These are phyloP conservation scores for Phytopythium vexans DNA, from an alignment of 352 stramenopile genomes.

Conservation along the genomic window DNA sequence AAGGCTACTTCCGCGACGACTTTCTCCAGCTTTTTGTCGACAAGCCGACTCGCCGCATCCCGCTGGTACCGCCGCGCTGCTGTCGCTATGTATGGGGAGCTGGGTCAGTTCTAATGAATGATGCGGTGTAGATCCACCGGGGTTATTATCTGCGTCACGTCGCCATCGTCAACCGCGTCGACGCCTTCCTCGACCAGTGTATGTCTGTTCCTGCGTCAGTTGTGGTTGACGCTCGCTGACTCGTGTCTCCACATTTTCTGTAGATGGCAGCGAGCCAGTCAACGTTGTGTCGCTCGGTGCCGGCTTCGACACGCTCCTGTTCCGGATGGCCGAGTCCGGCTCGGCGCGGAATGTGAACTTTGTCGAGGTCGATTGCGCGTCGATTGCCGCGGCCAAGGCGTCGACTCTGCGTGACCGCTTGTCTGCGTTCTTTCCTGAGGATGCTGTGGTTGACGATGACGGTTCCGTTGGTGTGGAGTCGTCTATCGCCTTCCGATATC, in stretches of 20 bases:
- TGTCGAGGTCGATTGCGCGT: constrained; percentile 59
- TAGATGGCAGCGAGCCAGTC: constrained; percentile 9
- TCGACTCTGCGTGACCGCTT: constrained; percentile 27
- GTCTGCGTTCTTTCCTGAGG: constrained; percentile 20
- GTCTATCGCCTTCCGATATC: constrained; percentile 20
- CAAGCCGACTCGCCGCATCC: constrained; percentile 63
- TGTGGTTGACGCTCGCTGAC: not conserved
- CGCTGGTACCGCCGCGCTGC: constrained; percentile 30
- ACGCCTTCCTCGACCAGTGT: constrained; percentile 45
- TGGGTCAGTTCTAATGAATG: not conserved
- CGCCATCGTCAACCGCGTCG: constrained; percentile 48
- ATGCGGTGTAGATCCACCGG: constrained; percentile 54
- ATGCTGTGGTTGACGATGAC: constrained; percentile 1
- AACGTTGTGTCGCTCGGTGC: constrained; percentile 72
- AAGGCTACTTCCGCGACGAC: constrained; percentile 57
- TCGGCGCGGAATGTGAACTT: constrained; percentile 23
- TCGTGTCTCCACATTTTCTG: not conserved
- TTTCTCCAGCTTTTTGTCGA: constrained; percentile 58
- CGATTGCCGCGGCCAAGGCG: constrained; percentile 51
- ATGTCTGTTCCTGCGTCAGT: not conserved
- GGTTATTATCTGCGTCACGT: constrained; percentile 74
- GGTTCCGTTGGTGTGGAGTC: too few species aligned
- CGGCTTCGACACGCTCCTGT: constrained; percentile 77
- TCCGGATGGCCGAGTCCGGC: constrained; percentile 40
- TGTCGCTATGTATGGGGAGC: not conserved